Conservation (phyloP, 2,329 filamentous ascomycete species). For the Hypocreales sp. region DNA sequence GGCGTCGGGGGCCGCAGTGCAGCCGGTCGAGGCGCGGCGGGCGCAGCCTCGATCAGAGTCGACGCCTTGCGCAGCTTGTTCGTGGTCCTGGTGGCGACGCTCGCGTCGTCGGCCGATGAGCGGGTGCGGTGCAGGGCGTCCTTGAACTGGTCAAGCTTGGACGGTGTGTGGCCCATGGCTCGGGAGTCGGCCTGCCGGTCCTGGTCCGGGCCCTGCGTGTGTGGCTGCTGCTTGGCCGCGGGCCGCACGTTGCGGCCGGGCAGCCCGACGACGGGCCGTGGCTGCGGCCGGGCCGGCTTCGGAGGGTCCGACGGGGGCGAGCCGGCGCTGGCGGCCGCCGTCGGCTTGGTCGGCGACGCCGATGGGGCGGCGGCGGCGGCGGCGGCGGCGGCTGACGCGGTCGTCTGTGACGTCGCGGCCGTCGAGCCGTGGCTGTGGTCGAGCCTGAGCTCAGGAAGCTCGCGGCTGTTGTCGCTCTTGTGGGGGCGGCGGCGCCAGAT, state of each 20-base stretch:
- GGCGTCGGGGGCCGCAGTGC: constrained; percentile 29
- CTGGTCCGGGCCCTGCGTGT: constrained; percentile 3
- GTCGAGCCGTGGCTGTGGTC: constrained; percentile 34
- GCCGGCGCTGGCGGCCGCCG: constrained; percentile 1
- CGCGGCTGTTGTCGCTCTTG: constrained; percentile 29
- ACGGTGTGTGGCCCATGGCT: constrained; percentile 17
- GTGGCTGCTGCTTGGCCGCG: constrained; percentile 5
- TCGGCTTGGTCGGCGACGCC: neutral
- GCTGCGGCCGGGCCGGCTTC: constrained; percentile 1
- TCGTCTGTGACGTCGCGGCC: constrained; percentile 12
- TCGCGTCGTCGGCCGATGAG: constrained; percentile 1
- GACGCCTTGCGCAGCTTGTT: neutral
- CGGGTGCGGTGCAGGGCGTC: constrained; percentile 5
- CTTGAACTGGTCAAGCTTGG: constrained; percentile 16
- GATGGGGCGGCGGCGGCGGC: neutral
- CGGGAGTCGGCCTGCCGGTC: constrained; percentile 5
- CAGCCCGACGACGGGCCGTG: constrained; percentile 8
- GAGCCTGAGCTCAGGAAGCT: constrained; percentile 33
- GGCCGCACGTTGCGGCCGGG: constrained; percentile 14
- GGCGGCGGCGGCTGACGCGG: neutral
- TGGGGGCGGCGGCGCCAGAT: constrained; percentile 35
- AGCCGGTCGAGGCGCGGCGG: constrained; percentile 4
- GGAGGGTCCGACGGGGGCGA: neutral
- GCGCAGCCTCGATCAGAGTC: neutral
- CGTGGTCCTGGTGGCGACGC: neutral